Evolutionary conservation across 495 filamentous ascomycete genomes (phyloP), one percentile per base, ranked within the genome.

Genomic region (Viridothelium virens): DNA sequence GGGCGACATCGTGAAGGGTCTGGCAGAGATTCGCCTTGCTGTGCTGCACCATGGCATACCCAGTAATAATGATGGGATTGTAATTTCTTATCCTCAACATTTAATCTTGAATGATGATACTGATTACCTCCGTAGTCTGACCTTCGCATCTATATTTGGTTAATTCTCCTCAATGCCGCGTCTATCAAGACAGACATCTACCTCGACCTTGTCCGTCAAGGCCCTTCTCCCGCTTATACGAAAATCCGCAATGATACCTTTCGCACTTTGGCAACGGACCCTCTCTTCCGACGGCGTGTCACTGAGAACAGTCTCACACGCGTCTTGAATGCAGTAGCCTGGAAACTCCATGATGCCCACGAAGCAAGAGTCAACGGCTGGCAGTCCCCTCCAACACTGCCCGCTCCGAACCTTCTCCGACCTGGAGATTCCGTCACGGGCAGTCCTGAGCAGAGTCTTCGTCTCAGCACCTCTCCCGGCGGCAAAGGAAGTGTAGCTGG

Each of bases 221-320:
- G 92, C 61, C 88, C 93, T 11, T 97, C 92, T 1, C 92, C 92
- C 2, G 92, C 91, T 14, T 96, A 99, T 75, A 85, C 90, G 56
- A 99, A 99, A 77, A 99, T 99, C 73, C 89, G 91, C 71, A 96
- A 99, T 70, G 94, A 99, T 74, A 96, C 94, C 37, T 97, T 97
- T 73, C 91, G 94, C 69, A 99, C 94, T 0, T 78, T 99, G 9
- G 91, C 92, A 9, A 97, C 92, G 38, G 93, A 99, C 72, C 92
- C 92, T 31, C 86, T 97, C 39, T 99, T 97, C 79, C 90, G 94
- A 61, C 88, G 94, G 31, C 87, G 93, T 50, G 94, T 99, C 65
- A 93, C 90, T 39, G 95, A 97, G 75, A 94, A 95, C 36, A 95
- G 90, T 73, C 79, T 99, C 18, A 97, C 96, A 61, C 91, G 94